A percentile compares a stretch with the other conserved stretches of the same genome.
phyloP scores from a whole-genome alignment of 495 filamentous ascomycete genomes.

The Hypoxylon perforatum region DNA sequence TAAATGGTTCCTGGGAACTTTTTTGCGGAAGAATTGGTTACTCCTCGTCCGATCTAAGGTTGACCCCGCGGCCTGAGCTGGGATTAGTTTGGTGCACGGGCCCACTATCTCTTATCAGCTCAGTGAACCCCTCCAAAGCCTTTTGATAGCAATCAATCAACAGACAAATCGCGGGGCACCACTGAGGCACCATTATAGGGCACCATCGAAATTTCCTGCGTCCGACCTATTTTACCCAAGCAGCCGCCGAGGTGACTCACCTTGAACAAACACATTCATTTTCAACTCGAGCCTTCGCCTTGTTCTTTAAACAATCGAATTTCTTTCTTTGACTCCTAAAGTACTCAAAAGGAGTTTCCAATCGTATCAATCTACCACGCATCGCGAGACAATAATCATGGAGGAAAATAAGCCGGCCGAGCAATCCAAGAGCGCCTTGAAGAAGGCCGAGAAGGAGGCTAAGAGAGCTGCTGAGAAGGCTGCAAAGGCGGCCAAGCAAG shows the following conservation, averaged over 20 bases:
- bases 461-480: constrained; percentile 74
- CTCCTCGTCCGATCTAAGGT: constrained; percentile 29
- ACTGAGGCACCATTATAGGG: constrained; percentile 38
- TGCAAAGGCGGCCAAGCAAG: constrained; percentile 71
- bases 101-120: constrained; percentile 24
- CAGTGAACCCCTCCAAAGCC: constrained; percentile 27
- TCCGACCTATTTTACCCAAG: constrained; percentile 14
- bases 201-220: constrained; percentile 14
- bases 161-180: constrained; percentile 34
- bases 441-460: constrained; percentile 72
- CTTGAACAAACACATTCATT: constrained; percentile 5
- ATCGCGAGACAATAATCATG: constrained; percentile 43
- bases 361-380: background rate
- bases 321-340: too few species aligned
- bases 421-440: constrained; percentile 75
- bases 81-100: constrained; percentile 26
- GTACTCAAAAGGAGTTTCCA: background rate
- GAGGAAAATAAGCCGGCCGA: constrained; percentile 55
- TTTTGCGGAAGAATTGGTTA: constrained; percentile 45
- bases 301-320: background rate
- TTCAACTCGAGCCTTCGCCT: background rate
- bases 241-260: constrained; percentile 26
- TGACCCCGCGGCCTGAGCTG: too few species aligned
- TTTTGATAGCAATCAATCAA: constrained; percentile 19
- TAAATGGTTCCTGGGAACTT: constrained; percentile 37